A percentile compares a stretch with the other conserved stretches of the same genome.
phyloP scores from a whole-genome alignment of 805 yeast species.

The Cyberlindnera galapagoensis region DNA sequence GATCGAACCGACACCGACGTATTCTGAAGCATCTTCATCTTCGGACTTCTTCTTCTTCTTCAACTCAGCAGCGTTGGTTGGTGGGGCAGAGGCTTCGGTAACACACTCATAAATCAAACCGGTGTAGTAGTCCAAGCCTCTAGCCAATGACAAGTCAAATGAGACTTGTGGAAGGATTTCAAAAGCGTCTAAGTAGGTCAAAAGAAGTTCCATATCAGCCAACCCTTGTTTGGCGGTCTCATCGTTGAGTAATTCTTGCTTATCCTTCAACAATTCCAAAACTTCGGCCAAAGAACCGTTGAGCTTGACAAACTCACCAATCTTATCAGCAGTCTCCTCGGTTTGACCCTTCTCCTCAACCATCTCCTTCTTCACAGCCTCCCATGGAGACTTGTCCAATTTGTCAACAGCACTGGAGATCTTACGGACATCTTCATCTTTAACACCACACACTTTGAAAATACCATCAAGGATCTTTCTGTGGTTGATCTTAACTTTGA shows the following conservation, averaged over 20 bases:
- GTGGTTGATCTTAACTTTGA: constrained; percentile 90
- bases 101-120: constrained; percentile 97
- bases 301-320: constrained; percentile 85
- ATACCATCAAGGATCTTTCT: constrained; percentile 95
- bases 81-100: constrained; percentile 95
- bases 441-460: constrained; percentile 91
- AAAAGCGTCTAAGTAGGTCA: constrained; percentile 78
- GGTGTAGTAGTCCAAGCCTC: constrained; percentile 97
- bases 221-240: constrained; percentile 76
- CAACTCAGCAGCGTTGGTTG: constrained; percentile 65
- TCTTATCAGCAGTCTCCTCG: constrained; percentile 86
- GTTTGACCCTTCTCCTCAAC: constrained; percentile 84
- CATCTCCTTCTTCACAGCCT: constrained; percentile 87
- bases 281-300: constrained; percentile 70
- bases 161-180: constrained; percentile 61
- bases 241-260: constrained; percentile 54
- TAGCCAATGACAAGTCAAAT: constrained; percentile 90
- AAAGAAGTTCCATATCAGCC: constrained; percentile 67
- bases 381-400: constrained; percentile 95
- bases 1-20: constrained; percentile 96
- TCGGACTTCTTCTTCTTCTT: constrained; percentile 33
- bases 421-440: constrained; percentile 88
- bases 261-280: constrained; percentile 46
- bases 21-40: constrained; percentile 90
- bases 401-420: constrained; percentile 95